Evolutionary conservation across 371 early-diverging fungal genomes (phyloP), one percentile per base, ranked within the genome.

Genomic region (Mortierella sp.): DNA sequence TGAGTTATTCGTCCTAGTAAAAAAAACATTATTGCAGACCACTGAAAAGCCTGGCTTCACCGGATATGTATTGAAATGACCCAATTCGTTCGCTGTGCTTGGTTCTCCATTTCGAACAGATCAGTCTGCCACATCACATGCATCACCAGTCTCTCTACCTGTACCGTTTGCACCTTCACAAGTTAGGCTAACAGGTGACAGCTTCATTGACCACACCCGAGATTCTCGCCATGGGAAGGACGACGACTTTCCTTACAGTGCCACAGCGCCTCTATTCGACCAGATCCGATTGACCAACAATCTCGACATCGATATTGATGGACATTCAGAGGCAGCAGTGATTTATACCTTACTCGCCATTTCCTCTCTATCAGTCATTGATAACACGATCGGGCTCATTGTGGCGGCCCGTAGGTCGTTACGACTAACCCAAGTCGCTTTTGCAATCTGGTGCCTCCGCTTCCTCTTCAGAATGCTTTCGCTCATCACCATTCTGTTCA

Each of bases 381-480:
- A 73, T 54, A 73, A 59, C 59, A 41, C 51, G 9, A 67, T 73
- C 26, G 68, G 73, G 18, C 56, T 73, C 4, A 73, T 73, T 60
- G 73, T 73, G 4, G 73, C 53, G 12, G 67, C 73, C 2, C 48
- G 73, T 5, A 48, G 60, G 45, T 73, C 73, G 8, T 31, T 73
- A 42, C 54, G 64, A 14, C 42, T 73, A 27, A 67, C 68, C 0
- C 68, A 67, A 31, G 50, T 73, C 2, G 73, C 73, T 0, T 63
- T 73, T 47, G 67, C 60, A 9, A 73, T 73, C 21, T 73, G 73
- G 73, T 73, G 64, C 45, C 53, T 73, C 2, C 67, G 73, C 21
- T 73, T 73, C 53, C 14, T 67, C 26, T 73, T 73, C 64, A 54
- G 73, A 13, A 47, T 59, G 19, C 19, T 73, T 6, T 62, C 73